Conservation (phyloP, 768 basidiomycete species). For the Pleurotus tuber-regium region DNA sequence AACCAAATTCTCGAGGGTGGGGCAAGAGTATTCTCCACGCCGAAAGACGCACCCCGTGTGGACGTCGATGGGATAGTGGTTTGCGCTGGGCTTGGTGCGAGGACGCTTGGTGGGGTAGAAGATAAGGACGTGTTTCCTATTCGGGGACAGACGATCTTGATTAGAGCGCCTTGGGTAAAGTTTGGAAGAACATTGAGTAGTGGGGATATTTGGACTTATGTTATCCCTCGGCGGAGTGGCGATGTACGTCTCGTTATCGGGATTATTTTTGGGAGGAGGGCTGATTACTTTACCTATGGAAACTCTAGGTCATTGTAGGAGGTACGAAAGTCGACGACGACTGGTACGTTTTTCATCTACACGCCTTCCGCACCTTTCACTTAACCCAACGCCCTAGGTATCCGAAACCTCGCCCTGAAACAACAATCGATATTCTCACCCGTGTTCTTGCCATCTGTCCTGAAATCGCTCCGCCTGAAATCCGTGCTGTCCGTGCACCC, state of each 20-base stretch:
- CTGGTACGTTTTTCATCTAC: constrained; percentile 45
- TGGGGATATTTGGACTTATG: constrained; percentile 46
- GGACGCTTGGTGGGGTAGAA: constrained; percentile 77
- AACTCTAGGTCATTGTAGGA: constrained; percentile 55
- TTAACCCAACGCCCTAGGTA: no score
- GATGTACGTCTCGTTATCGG: constrained; percentile 35
- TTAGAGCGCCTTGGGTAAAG: constrained; percentile 66
- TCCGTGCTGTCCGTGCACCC: constrained; percentile 43
- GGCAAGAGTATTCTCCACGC: constrained; percentile 31
- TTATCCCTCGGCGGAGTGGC: constrained; percentile 61
- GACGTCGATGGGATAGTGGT: constrained; percentile 58
- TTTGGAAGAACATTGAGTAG: constrained; percentile 49
- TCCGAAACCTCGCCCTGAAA: constrained; percentile 61
- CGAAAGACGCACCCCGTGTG: constrained; percentile 18
- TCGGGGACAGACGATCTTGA: constrained; percentile 80
- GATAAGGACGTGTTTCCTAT: constrained; percentile 74
- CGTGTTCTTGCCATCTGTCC: constrained; percentile 50
- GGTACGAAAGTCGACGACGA: constrained; percentile 58
- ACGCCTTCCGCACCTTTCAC: no score
- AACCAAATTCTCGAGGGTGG: constrained; percentile 68
- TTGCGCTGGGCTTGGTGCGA: constrained; percentile 73
- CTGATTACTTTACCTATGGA: neutral
- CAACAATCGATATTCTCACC: constrained; percentile 55
- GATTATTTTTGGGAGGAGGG: neutral
- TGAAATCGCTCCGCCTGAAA: constrained; percentile 54